Base-by-base conservation (phyloP, 495 filamentous ascomycete species). In the Penicillium herquei region DNA sequence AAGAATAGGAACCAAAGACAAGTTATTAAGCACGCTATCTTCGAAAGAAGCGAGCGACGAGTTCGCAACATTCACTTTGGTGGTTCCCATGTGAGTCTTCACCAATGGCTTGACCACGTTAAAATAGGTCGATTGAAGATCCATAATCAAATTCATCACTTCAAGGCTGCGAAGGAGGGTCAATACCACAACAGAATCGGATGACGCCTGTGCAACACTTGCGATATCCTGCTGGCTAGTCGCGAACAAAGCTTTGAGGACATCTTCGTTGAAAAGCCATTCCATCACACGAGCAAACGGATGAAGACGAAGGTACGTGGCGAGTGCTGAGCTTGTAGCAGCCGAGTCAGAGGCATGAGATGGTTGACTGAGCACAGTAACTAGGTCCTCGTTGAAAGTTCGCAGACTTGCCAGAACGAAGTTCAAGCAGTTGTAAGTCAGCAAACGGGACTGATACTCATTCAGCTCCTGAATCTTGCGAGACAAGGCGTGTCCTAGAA, bases 251-350 rank as follows among this genome's bases (percentile, higher is more conserved):
- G 85, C 83, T 57, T 80, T 80, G 51, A 96, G 80, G 21, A 96
- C 90, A 57, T 89, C 90, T 59, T 94, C 90, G 61, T 96, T 96
- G 66, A 96, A 96, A 68, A 98, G 80, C 90, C 95, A 98, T 68
- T 98, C 95, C 84, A 96, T 94, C 18, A 92, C 89, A 37, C 94
- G 84, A 16, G 88, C 84, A 61, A 96, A 97, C 8, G 94, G 91
- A 72, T 99, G 94, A 21, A 96, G 79, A 6, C 85, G 82, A 52
- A 91, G 81, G 61, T 99, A 99, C 13, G 78, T 78, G 44, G 83
- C 78, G 26, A 98, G 71, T 16, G 85, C 87, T 3, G 85, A 86
- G 32, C 88, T 75, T 41, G 83, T 78, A 55, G 93, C 86, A 6
- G 85, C 83, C 13, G 78, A 62, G 69, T 97, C 92, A 6, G 95